Evolutionary conservation across 352 stramenopile species (phyloP), one percentile per base, ranked within the genome.

Genomic region (Phytopythium vexans): DNA sequence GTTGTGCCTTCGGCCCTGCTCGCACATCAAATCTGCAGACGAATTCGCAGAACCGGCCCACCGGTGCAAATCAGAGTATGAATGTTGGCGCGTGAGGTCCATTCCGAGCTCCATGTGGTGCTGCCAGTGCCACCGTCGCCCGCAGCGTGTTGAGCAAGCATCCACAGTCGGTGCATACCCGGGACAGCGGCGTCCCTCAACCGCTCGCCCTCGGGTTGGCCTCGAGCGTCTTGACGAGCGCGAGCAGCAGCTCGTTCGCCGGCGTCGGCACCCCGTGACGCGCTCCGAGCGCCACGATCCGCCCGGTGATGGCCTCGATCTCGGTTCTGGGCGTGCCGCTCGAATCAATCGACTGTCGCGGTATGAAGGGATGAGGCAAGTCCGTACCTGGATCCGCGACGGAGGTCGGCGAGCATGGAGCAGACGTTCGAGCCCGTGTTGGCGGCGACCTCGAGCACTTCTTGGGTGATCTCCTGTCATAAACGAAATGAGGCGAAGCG

Each of bases 321-420:
- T 93, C 82, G 1, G 82, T 93, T 49, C 72, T 86, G 39, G 39
- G 3, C n/a, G 14, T 12, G 5, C 35, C 49, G 15, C 3, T 33
- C 5, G 37, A 50, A 39, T 27, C 21, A 27, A 27, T 27, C 21
- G 21, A 27, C 21, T 27, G 21, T 27, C 21, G 21, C 21, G 21
- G 21, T 2, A 27, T 27, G 21, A 43, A 8, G 10, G 11, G n/a
- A 48, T n/a, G 6, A 42, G 31, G 9, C 8, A 51, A 32, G 12
- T 43, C 12, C 52, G 40, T 59, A 86, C 79, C 61, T 80, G 0
- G 69, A 75, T n/a, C 72, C 74, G 3, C 60, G 66, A 42, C 80
- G 80, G 10, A 93, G 60, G 70, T 93, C 82, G 5, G 76, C 59
- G 27, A 90, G 58, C 70, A 89, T 90, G 49, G 82, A 93, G 56